Base-by-base conservation (phyloP, 306 rosid species). In the Cercis canadensis region DNA sequence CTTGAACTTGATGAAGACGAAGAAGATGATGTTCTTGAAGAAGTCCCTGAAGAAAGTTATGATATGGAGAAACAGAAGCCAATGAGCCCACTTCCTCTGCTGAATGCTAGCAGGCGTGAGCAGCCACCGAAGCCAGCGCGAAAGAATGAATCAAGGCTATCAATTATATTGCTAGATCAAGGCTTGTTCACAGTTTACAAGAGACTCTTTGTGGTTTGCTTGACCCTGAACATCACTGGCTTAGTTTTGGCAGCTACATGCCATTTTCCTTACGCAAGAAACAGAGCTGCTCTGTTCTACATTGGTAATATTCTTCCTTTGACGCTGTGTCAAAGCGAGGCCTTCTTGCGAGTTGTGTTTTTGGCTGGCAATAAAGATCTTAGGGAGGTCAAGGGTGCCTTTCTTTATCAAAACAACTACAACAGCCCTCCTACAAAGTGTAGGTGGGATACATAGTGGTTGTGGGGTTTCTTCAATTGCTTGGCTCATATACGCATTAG, bases 391-490 rank as follows among this genome's bases (percentile, higher is more conserved):
- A 2, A 76, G 83, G 82, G 57, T 85, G 0, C 89, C 89, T 31
- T 57, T 85, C 4, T 46, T 21, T 64, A 5, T 82, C 43, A 85
- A 82, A 53, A 85, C 89, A 12, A 63, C 77, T 0, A 44, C 59
- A 0, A 85, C 90, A 0, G 59, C 87, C 10, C 45, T 85, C 29
- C 80, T 85, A 4, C 90, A 85, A 64, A 85, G 90, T 36, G 44
- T 85, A 1, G 90, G 90, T 13, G 85, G 89, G 14, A 77, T 85
- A 37, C 89, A 85, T 16, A 82, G 89, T 36, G 85, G 89, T 2
- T 85, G 83, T 49, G 89, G 89, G 1, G 50, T 85, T 21, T 79
- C 85, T 11, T 85, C 89, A 0, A 65, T 85, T 44, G 87, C 83
- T 2, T 85, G 90, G 90, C 79, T 85, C 4, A 8, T 69, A 4